Conservation (phyloP, 768 basidiomycete species). For the Lentinula raphanica region DNA sequence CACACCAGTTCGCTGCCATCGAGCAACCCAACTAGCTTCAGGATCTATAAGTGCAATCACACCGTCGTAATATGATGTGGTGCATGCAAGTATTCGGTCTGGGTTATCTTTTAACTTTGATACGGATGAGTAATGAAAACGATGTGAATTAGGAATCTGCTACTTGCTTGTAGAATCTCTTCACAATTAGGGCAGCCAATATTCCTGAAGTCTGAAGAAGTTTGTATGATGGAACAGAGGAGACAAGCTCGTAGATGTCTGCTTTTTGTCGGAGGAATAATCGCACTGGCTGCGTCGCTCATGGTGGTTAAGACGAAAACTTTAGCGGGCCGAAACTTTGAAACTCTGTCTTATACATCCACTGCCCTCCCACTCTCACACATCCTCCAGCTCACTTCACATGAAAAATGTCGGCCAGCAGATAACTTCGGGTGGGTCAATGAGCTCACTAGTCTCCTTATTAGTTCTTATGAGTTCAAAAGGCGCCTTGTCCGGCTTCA, state of each 20-base stretch:
- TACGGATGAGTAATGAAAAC: background rate
- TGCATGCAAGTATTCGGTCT: conserved; percentile 82
- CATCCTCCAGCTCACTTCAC: conserved; percentile 1
- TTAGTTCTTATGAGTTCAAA: conserved; percentile 2
- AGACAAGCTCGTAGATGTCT: conserved; percentile 86
- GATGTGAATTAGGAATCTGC: background rate
- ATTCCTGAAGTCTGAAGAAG: conserved; percentile 76
- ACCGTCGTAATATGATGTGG: conserved; percentile 90
- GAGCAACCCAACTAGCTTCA: conserved; percentile 88
- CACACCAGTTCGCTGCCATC: conserved; percentile 93
- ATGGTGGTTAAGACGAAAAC: background rate
- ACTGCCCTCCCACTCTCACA: background rate
- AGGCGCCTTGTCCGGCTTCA: conserved; percentile 79
- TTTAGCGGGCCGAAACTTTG: background rate
- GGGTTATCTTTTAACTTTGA: conserved; percentile 79
- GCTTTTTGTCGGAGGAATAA: conserved; percentile 58
- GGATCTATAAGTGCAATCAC: conserved; percentile 84
- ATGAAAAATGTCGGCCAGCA: conserved; percentile 72
- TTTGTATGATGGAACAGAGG: conserved; percentile 87
- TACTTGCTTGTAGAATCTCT: conserved; percentile 80
- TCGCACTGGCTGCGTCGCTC: conserved; percentile 15
- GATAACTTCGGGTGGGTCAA: conserved; percentile 48
- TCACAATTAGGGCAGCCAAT: conserved; percentile 97
- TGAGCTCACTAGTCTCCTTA: conserved; percentile 1
- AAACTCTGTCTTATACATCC: background rate